Evolutionary conservation across 2,329 filamentous ascomycete genomes (phyloP).

Genomic region (Trichoderma endophyticum): DNA sequence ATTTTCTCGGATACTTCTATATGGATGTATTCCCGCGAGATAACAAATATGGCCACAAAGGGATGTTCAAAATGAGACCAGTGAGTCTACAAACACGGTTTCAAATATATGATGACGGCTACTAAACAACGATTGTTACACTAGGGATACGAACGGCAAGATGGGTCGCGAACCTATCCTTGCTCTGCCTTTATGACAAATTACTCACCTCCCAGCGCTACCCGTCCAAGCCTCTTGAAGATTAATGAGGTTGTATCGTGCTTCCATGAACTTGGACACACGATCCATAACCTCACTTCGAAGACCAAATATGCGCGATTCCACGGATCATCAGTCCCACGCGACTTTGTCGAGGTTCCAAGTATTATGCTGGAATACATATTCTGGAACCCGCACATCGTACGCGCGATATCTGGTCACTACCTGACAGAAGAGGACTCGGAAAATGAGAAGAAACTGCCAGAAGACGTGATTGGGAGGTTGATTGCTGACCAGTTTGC

Average conservation of each 20-base stretch:
- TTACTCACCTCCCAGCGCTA: slow-evolving; percentile 69
- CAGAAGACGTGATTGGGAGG: slow-evolving; percentile 66
- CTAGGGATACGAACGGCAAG: slow-evolving; percentile 57
- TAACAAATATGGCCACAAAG: slow-evolving; percentile 76
- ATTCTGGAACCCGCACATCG: slow-evolving; percentile 60
- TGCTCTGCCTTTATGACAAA: slow-evolving; percentile 74
- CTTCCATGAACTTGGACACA: slow-evolving; percentile 66
- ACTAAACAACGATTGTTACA: not conserved
- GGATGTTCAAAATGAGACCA: slow-evolving; percentile 69
- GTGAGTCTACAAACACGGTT: not conserved
- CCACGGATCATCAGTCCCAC: slow-evolving; percentile 58
- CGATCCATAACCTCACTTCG: slow-evolving; percentile 59
- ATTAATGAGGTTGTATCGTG: slow-evolving; percentile 73
- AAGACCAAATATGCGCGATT: slow-evolving; percentile 56
- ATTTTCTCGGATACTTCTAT: slow-evolving; percentile 73
- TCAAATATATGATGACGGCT: not conserved
- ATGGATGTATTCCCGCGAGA: slow-evolving; percentile 70
- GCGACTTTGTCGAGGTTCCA: slow-evolving; percentile 63
- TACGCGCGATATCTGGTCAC: slow-evolving; percentile 62
- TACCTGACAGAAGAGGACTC: slow-evolving; percentile 48
- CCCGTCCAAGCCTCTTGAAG: slow-evolving; percentile 69
- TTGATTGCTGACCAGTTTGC: slow-evolving; percentile 51
- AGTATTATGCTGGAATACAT: slow-evolving; percentile 66
- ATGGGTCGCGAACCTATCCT: slow-evolving; percentile 67
- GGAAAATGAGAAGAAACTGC: slow-evolving; percentile 60